A percentile compares a stretch with the other conserved stretches of the same genome.
phyloP scores from a whole-genome alignment of 345 rosid species.

The Angophora floribunda region DNA sequence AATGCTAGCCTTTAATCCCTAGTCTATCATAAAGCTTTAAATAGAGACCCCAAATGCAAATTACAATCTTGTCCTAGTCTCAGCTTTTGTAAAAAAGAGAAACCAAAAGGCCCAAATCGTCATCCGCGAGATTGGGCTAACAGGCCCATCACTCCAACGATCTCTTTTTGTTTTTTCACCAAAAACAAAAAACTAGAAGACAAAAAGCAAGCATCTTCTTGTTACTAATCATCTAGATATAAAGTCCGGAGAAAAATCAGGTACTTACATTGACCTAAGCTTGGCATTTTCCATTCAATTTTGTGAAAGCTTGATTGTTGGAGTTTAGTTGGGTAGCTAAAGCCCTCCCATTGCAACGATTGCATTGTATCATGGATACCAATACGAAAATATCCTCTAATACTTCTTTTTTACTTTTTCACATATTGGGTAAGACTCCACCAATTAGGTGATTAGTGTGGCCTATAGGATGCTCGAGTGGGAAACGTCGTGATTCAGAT shows the following conservation, averaged over 20 bases:
- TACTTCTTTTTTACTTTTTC: neutral
- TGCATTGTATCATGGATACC: neutral
- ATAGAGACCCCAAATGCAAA: neutral
- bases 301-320: neutral
- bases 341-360: fast-evolving
- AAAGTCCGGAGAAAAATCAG: neutral
- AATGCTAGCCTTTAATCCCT: neutral
- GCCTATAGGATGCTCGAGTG: fast-evolving
- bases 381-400: neutral
- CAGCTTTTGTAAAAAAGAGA: neutral
- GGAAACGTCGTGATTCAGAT: fast-evolving
- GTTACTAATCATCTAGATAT: neutral
- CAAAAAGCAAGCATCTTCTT: neutral
- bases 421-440: neutral
- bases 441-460: fast-evolving
- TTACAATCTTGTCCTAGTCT: neutral
- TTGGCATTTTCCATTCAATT: neutral
- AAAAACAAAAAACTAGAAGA: neutral
- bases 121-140: neutral
- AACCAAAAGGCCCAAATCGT: neutral
- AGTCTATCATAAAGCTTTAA: neutral
- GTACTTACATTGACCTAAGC: neutral
- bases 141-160: neutral
- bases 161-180: neutral
- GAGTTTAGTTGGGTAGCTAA: neutral